Base-by-base conservation (phyloP, 495 filamentous ascomycete species). In the Penicillium soppii region DNA sequence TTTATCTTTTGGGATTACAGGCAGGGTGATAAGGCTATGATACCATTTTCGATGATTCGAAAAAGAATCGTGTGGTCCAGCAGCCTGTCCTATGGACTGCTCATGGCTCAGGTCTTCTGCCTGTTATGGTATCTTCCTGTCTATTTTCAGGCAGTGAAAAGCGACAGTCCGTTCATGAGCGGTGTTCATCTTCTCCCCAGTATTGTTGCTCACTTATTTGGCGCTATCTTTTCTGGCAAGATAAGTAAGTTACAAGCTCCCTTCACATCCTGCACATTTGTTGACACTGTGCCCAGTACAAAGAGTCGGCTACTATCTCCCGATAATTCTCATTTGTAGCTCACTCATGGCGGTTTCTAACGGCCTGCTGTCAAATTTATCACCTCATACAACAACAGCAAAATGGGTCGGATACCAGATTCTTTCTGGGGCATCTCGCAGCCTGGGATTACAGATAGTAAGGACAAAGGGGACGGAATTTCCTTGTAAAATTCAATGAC, bases 391-490 rank as follows among this genome's bases (percentile, higher is more conserved):
- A 10, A 39, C 66, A 0, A 50, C 68, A 1, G 74, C 65, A 17
- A 76, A 60, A 40, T 82, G 79, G 76, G 66, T 84, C 30, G 81
- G 81, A 26, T 84, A 80, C 54, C 79, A 83, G 54, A 72, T 83
- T 27, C 1, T 62, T 80, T 48, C 78, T 81, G n/a, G n/a, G n/a
- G n/a, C n/a, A n/a, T n/a, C n/a, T n/a, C n/a, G n/a, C n/a, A n/a
- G n/a, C n/a, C n/a, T n/a, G n/a, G n/a, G n/a, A n/a, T n/a, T n/a
- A n/a, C n/a, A n/a, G n/a, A n/a, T n/a, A n/a, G n/a, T n/a, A n/a
- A n/a, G n/a, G n/a, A n/a, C n/a, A n/a, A n/a, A n/a, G n/a, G n/a
- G n/a, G n/a, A n/a, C n/a, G n/a, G n/a, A n/a, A n/a, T n/a, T n/a
- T n/a, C n/a, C n/a, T n/a, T n/a, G n/a, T n/a, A n/a, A n/a, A n/a